phyloP scores from a whole-genome alignment of 129 eudicot genomes.

The Centrapalus pauciflorus region DNA sequence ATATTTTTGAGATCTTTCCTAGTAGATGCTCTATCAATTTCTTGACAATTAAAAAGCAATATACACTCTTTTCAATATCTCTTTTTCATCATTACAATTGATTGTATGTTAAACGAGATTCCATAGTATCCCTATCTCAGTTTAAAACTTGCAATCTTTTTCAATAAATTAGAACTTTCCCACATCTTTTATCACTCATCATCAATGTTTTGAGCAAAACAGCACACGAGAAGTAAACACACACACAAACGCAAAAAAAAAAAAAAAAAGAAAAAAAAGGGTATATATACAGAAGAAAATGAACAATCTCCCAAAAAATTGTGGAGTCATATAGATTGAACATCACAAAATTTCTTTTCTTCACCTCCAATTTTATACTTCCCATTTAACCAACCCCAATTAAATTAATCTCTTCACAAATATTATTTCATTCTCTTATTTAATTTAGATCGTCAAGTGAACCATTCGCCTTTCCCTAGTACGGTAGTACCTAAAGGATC shows the following conservation, averaged over 20 bases:
- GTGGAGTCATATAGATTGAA: neutral
- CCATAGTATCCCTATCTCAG: neutral
- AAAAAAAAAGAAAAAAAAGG: too few species aligned
- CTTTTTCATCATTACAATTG: neutral
- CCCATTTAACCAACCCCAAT: neutral
- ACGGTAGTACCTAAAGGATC: neutral
- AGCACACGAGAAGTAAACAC: too few species aligned
- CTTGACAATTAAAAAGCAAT: neutral
- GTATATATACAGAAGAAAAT: neutral
- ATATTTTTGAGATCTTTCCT: slow-evolving; percentile 2
- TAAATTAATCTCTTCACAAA: neutral
- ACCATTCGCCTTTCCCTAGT: neutral
- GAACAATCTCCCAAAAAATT: neutral
- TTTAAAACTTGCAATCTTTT: neutral
- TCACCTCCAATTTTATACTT: neutral
- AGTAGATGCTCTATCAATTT: neutral
- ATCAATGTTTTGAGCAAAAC: too few species aligned
- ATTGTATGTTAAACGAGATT: neutral
- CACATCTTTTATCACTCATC: neutral
- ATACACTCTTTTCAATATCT: neutral
- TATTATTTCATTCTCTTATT: neutral
- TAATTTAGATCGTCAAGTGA: neutral
- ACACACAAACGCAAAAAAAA: too few species aligned
- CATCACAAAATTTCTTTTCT: neutral
- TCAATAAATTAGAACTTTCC: neutral